Base-by-base conservation (phyloP, 1,284 basidiomycete species). In the Ceratobasidium sp. region DNA sequence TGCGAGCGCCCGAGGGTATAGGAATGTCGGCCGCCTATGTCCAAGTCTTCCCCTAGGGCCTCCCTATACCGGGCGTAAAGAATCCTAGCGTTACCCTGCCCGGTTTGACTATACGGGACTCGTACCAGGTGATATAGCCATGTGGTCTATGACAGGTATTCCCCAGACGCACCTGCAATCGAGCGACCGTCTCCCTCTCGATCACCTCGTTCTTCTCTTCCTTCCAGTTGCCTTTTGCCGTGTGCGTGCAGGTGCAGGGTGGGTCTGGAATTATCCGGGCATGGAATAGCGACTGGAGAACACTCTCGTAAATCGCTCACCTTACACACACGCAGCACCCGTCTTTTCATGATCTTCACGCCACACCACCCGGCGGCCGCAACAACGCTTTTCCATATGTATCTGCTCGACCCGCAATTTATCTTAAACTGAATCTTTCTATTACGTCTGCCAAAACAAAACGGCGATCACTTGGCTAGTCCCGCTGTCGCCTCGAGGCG, bases 211-310 rank as follows among this genome's bases (percentile, higher is more conserved):
- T 61, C 58, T 61, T 42, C 58, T 37, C 10, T 37, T 42, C 37
- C 58, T 61, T n/a, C n/a, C 58, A 37, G 35, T 33, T 35, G 4
- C 31, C 45, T n/a, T 17, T 33, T 17, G 56, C 33, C 17, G 33
- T n/a, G 35, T 61, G 17, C 20, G 33, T 33, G 58, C 31, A n/a
- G 58, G 58, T 61, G 58, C 10, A 61, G 58, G 58, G 58, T 61
- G n/a, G 58, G n/a, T 37, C 37, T n/a, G 26, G 35, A 39, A n/a
- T 23, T n/a, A 11, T 37, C n/a, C 37, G 26, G 7, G 37, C 58
- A 37, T 37, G 33, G 33, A 42, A 61, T 42, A n/a, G 10, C 23
- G 7, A n/a, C 2, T 20, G 20, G 35, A 37, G 7, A 11, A 56
- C 31, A 56, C 6, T 56, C 26, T 56, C 53, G 53, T 56, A 56